Base-by-base conservation (phyloP, 1,139 yeast species). In the Hansenula anomala region DNA sequence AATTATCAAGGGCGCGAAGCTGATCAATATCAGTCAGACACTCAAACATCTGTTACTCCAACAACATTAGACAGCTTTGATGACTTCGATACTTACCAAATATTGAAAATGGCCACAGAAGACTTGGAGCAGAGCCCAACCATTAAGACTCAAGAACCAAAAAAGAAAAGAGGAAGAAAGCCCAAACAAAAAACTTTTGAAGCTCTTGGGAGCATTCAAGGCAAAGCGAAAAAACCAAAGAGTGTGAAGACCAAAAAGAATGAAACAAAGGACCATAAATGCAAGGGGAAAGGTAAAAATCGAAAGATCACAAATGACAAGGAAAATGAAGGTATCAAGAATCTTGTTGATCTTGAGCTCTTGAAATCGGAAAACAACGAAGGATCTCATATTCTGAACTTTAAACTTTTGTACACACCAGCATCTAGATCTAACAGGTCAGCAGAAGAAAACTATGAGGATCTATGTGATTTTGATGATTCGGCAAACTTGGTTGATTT, bases 1-100 rank as follows among this genome's bases (percentile, higher is more conserved):
- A 79, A 75, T 51, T 80, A 80, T 30, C 40, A 37, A 27, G 30
- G 33, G 3, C 13, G 17, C 6, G 28, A 15, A 20, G 15, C 4
- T 17, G 36, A 17, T 3, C 12, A 33, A 6, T 3, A 2, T 4
- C 4, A 28, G 6, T 15, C 15, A 4, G 30, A 28, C 7, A 25
- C 12, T 14, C 19, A 28, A 7, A 25, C 38, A 15, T 20, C 22
- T 20, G 22, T 20, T 20, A 9, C 6, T 6, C 9, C 22, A 20
- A 36, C 38, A 5, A 26, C 38, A 14, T 14, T 17, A 4, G 27
- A 28, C 18, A 27, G 8, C 16, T 15, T 46, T 20, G 48, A 44
- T 14, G 56, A 50, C 30, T 19, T 36, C n/a, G 46, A 40, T 28
- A 52, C 54, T 1, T 53, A 45, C 25, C 44, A 47, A 28, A 51